Conservation (phyloP, 169 alveolate genomes). For the Plasmodium berghei region DNA sequence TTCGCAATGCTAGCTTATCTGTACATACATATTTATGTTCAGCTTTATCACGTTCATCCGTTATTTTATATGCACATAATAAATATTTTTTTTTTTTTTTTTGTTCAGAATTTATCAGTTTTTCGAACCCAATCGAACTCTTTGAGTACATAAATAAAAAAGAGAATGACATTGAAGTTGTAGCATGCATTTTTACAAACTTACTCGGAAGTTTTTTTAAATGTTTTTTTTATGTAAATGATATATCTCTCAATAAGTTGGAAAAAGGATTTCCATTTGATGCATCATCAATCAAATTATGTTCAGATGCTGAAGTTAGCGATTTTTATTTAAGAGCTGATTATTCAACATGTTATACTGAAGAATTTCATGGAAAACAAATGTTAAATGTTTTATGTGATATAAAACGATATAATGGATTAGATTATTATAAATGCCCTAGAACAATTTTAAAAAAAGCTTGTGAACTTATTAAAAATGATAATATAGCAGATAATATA, state of each 20-base stretch:
- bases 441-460: constrained; percentile 73
- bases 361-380: constrained; percentile 68
- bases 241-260: constrained; percentile 60
- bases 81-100: neutral
- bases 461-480: constrained; percentile 35
- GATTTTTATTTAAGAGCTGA: constrained; percentile 80
- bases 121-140: constrained; percentile 13
- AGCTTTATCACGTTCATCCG: neutral
- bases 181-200: constrained; percentile 61
- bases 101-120: neutral
- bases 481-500: constrained; percentile 63
- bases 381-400: constrained; percentile 78
- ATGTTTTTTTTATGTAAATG: constrained; percentile 65
- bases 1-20: neutral
- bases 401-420: constrained; percentile 72
- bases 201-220: constrained; percentile 50
- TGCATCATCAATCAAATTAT: constrained; percentile 82
- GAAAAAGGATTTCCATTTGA: constrained; percentile 81
- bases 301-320: constrained; percentile 73
- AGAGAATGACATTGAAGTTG: constrained; percentile 46
- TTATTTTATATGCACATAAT: neutral
- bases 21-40: neutral
- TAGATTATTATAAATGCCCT: constrained; percentile 74
- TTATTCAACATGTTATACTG: constrained; percentile 76
- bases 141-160: constrained; percentile 20